A percentile compares a stretch with the other conserved stretches of the same genome.
These are phyloP conservation scores for Limonium bicolor DNA, from an alignment of 148 eudicot species.

Conservation along the genomic window DNA sequence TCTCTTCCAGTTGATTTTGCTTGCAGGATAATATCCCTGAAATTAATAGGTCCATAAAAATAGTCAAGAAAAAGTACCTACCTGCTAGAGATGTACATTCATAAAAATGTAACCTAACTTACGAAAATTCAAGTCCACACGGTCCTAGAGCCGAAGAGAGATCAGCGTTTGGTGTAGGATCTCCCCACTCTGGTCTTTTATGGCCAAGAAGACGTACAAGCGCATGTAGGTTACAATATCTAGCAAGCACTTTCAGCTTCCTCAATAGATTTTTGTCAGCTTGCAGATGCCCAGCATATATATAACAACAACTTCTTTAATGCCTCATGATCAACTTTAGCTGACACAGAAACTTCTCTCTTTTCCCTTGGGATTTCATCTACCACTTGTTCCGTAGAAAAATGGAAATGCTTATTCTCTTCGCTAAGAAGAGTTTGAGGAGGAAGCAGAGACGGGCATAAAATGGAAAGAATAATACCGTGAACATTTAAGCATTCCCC, in stretches of 20 bases:
- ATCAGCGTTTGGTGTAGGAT: conserved; percentile 44
- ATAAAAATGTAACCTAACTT: not conserved
- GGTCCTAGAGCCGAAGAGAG: conserved; percentile 49
- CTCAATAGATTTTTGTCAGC: conserved; percentile 33
- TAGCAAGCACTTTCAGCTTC: conserved; percentile 51
- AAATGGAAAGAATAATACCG: conserved; percentile 36
- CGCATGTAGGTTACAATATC: conserved; percentile 46
- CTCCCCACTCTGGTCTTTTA: conserved; percentile 56
- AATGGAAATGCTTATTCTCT: conserved; percentile 10
- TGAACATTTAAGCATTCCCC: conserved; percentile 52
- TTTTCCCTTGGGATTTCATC: conserved; percentile 10
- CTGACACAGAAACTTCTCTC: conserved; percentile 45
- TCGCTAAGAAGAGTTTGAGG: conserved; percentile 11
- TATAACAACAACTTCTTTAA: conserved; percentile 46
- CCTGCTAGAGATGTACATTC: too few relatives aligned
- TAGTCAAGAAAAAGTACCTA: too few relatives aligned
- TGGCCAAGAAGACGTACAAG: conserved; percentile 36
- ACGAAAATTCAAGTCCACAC: conserved; percentile 46
- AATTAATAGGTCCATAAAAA: too few relatives aligned
- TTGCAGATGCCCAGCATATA: conserved; percentile 52
- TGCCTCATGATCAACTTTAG: conserved; percentile 50
- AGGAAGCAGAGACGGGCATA: conserved; percentile 62
- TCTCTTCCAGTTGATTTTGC: conserved; percentile 23
- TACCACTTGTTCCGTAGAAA: conserved; percentile 8
- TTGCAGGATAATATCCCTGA: conserved; percentile 70